A percentile compares a stretch with the other conserved stretches of the same genome.
These are phyloP conservation scores for Collybia sp. DNA, from an alignment of 768 basidiomycete species.

Conservation along the genomic window DNA sequence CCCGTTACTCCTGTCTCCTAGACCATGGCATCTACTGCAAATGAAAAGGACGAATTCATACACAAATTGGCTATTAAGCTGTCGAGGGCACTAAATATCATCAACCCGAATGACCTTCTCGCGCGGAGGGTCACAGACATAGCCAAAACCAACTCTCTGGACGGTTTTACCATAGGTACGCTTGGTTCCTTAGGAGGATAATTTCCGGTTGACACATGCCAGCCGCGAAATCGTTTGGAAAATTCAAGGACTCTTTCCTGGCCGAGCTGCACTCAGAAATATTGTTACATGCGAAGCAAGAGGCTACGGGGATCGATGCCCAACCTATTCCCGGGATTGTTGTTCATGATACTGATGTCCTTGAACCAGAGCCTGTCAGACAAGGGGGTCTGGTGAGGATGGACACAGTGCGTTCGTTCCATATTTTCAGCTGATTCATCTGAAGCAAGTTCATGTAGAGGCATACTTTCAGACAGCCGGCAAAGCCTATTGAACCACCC, in stretches of 20 bases:
- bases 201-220: background rate
- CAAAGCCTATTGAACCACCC: slow-evolving; percentile 67
- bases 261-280: slow-evolving; percentile 79
- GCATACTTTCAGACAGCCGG: slow-evolving; percentile 79
- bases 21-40: slow-evolving; percentile 6
- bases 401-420: slow-evolving; percentile 46
- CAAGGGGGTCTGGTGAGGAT: slow-evolving; percentile 73
- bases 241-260: slow-evolving; percentile 77
- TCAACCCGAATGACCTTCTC: slow-evolving; percentile 82
- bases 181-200: background rate
- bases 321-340: slow-evolving; percentile 73
- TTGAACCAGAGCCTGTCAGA: slow-evolving; percentile 74
- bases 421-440: background rate
- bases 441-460: slow-evolving; percentile 33
- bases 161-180: slow-evolving; percentile 67
- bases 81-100: slow-evolving; percentile 70
- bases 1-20: too few relatives aligned
- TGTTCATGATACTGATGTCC: slow-evolving; percentile 75
- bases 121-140: slow-evolving; percentile 78
- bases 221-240: slow-evolving; percentile 83
- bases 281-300: slow-evolving; percentile 63
- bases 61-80: slow-evolving; percentile 76
- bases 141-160: slow-evolving; percentile 60
- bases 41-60: slow-evolving; percentile 39
- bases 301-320: slow-evolving; percentile 45